Evolutionary conservation across 208 protist genomes (phyloP), one percentile per base, ranked within the genome.

Genomic region (Wallacemonas sp.): DNA sequence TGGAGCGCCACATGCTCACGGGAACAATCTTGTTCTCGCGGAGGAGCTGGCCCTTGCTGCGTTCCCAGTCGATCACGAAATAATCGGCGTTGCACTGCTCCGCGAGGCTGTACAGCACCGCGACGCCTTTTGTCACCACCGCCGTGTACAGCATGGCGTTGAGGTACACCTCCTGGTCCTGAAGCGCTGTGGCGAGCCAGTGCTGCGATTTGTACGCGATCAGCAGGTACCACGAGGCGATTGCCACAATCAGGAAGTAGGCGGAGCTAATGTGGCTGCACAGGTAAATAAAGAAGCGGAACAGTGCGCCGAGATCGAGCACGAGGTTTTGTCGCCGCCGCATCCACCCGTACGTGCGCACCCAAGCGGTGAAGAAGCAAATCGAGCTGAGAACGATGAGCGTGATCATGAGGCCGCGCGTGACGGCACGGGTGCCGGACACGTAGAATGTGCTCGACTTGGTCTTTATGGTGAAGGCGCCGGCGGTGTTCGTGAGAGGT

Each of bases 21-120:
- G 86, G 86, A 10, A 92, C 77, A 10, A 91, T 62, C 28, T 90
- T 87, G 72, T 92, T 92, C 61, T 93, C 91, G n/a, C 81, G 82
- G 44, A 92, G 76, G n/a, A 92, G 73, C 61, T 93, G 82, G 20
- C 89, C 89, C 59, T 92, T 93, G 65, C 84, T 86, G 20, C 83
- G 67, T 63, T 97, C 89, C 91, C 89, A 97, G 70, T 97, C 91
- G 25, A 97, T 84, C n/a, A 95, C 73, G 66, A 94, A 94, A 72
- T 92, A 89, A 52, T 93, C 82, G 0, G 85, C 82, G 69, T 91
- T 94, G 70, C 89, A 95, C 70, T 97, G 91, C 71, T 95, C 89
- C 11, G 76, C 70, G 16, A 97, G 62, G 7, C 61, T 49, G 73
- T 92, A 94, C 16, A 90, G 32, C 20, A 95, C 82, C 28, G 64